A percentile compares a stretch with the other conserved stretches of the same genome.
These are phyloP conservation scores for Colletotrichum lentis DNA, from an alignment of 2,329 filamentous ascomycete species.

Conservation along the genomic window DNA sequence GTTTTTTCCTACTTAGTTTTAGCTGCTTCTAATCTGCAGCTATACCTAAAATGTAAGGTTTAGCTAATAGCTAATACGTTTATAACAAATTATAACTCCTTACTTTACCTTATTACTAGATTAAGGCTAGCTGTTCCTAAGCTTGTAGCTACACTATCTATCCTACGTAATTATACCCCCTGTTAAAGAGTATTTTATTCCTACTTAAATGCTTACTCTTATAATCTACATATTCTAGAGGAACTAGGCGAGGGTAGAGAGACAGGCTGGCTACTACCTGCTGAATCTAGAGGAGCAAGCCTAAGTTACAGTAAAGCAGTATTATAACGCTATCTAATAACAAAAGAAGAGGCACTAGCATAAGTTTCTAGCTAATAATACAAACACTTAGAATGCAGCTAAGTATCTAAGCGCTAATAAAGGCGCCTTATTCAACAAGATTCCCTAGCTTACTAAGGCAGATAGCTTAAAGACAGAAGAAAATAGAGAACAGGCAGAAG, in stretches of 20 bases:
- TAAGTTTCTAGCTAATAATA: conserved; percentile 20
- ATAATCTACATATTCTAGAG: conserved; percentile 43
- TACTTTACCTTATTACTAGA: conserved; percentile 22
- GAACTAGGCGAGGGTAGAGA: conserved; percentile 40
- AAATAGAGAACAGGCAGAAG: too few species aligned
- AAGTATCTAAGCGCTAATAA: too few species aligned
- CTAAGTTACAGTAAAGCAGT: neutral
- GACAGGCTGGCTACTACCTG: neutral
- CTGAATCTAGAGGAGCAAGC: neutral
- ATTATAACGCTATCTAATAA: neutral
- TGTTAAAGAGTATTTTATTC: conserved; percentile 7
- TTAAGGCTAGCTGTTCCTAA: conserved; percentile 19
- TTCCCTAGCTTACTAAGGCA: too few species aligned
- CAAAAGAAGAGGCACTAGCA: neutral
- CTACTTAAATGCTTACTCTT: neutral
- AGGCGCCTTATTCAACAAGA: too few species aligned
- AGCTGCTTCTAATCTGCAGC: neutral
- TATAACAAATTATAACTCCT: conserved; percentile 5
- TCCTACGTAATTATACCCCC: conserved; percentile 3
- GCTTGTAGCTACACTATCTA: conserved; percentile 14
- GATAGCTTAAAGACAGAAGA: too few species aligned
- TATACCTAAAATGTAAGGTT: neutral
- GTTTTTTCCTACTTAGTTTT: too few species aligned
- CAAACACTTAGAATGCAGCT: conserved; percentile 42
- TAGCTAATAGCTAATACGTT: conserved; percentile 5